phyloP scores from a whole-genome alignment of 352 stramenopile species.

The Pythium pectinolyticum region DNA sequence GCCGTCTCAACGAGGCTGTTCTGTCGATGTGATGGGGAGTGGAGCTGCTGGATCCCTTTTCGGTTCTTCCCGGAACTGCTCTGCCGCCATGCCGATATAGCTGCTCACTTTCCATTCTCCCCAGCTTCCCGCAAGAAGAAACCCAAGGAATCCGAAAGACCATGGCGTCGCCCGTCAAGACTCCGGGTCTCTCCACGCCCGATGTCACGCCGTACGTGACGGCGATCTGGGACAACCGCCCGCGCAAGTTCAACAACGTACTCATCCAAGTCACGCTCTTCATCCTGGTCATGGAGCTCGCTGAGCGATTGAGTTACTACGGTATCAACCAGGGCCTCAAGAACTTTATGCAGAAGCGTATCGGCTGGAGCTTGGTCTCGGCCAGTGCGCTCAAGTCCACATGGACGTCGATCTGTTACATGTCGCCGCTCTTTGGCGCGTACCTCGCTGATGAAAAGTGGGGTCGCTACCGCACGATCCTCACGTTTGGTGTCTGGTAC shows the following conservation, averaged over 20 bases:
- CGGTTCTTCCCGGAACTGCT: too few relatives aligned
- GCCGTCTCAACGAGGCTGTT: too few relatives aligned
- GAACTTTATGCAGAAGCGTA: slow-evolving; percentile 76
- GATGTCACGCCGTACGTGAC: too few relatives aligned
- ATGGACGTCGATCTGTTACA: slow-evolving; percentile 87
- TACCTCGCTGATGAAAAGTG: slow-evolving; percentile 88
- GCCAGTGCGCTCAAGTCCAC: slow-evolving; percentile 88
- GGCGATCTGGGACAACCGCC: slow-evolving; percentile 83
- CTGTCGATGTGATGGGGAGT: too few relatives aligned
- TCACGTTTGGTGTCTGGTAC: slow-evolving; percentile 82
- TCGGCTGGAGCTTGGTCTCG: slow-evolving; percentile 78
- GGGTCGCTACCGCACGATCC: slow-evolving; percentile 82
- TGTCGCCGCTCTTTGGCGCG: slow-evolving; percentile 78
- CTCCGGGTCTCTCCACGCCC: too few relatives aligned
- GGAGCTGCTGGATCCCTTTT: too few relatives aligned
- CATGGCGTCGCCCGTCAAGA: too few relatives aligned
- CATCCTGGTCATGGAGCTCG: slow-evolving; percentile 87
- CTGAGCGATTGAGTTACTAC: slow-evolving; percentile 82
- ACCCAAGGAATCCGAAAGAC: too few relatives aligned
- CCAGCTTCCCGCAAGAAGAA: too few relatives aligned
- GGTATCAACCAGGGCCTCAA: slow-evolving; percentile 84
- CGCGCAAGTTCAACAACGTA: slow-evolving; percentile 79
- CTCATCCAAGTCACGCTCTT: slow-evolving; percentile 84
- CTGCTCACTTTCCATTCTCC: too few relatives aligned
- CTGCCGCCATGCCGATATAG: too few relatives aligned